Evolutionary conservation across 2,329 filamentous ascomycete genomes (phyloP).

Genomic region (Fusarium luffae): DNA sequence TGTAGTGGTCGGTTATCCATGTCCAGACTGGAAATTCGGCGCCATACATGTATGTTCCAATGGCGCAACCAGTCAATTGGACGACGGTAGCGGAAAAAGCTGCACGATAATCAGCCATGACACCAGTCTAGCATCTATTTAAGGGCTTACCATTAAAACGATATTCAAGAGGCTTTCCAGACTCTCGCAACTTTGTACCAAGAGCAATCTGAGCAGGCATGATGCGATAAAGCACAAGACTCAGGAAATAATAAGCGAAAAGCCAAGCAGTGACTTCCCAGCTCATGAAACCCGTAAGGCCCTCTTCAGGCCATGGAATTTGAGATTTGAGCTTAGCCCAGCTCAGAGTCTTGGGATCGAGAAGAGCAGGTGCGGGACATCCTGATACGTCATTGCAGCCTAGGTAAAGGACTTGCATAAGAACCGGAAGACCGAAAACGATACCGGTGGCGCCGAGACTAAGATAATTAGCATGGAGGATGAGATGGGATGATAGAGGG

Average conservation of each 20-base stretch:
- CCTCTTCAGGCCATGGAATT: slow-evolving; percentile 78
- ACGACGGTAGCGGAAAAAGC: slow-evolving; percentile 79
- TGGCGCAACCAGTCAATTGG: slow-evolving; percentile 72
- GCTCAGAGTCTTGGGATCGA: slow-evolving; percentile 74
- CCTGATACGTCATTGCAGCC: slow-evolving; percentile 89
- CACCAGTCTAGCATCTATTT: fast-evolving
- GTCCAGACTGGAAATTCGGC: slow-evolving; percentile 86
- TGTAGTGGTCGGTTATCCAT: slow-evolving; percentile 88
- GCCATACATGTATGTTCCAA: slow-evolving; percentile 79
- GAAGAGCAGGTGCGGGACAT: slow-evolving; percentile 82
- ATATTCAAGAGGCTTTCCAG: slow-evolving; percentile 78
- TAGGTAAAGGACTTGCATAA: slow-evolving; percentile 80
- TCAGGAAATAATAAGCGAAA: slow-evolving; percentile 79
- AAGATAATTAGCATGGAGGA: neutral
- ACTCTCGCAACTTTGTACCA: slow-evolving; percentile 72
- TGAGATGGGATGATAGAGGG: neutral
- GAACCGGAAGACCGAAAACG: slow-evolving; percentile 78
- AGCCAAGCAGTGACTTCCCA: slow-evolving; percentile 73
- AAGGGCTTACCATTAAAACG: slow-evolving; percentile 73
- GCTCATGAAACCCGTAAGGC: slow-evolving; percentile 74
- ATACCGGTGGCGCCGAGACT: slow-evolving; percentile 80
- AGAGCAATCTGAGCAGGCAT: slow-evolving; percentile 77
- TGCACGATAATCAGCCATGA: slow-evolving; percentile 46
- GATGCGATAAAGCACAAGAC: slow-evolving; percentile 75
- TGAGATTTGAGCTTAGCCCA: slow-evolving; percentile 77